Conservation (phyloP, 225 moss, liverwort and hornwort genomes). For the Marchantia polymorpha region DNA sequence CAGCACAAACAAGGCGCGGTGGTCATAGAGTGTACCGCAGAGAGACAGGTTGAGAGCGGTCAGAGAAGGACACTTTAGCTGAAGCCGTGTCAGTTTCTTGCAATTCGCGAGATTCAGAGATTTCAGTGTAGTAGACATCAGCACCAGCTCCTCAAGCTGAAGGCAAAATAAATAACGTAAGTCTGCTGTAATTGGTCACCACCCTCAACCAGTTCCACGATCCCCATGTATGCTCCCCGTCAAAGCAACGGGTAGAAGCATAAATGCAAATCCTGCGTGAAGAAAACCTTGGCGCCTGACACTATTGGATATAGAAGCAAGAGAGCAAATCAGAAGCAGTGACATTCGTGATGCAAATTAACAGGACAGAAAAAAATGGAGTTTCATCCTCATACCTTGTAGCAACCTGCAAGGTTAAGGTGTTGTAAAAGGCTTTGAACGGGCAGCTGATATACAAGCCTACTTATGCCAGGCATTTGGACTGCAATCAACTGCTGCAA, state of each 20-base stretch:
- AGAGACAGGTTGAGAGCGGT: constrained; percentile 81
- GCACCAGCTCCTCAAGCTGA: constrained; percentile 71
- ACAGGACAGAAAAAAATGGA: too few relatives aligned
- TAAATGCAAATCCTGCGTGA: too few relatives aligned
- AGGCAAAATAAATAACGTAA: neutral
- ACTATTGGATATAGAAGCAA: too few relatives aligned
- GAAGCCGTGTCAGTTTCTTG: constrained; percentile 79
- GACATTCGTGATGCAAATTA: too few relatives aligned
- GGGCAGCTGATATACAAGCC: constrained; percentile 76
- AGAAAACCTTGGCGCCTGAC: too few relatives aligned
- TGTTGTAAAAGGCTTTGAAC: constrained; percentile 64
- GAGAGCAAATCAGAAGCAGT: too few relatives aligned
- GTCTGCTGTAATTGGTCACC: neutral
- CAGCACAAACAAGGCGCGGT: neutral
- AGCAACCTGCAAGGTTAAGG: constrained; percentile 85
- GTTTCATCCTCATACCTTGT: constrained; percentile 54
- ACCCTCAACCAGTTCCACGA: too few relatives aligned
- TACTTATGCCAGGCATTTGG: constrained; percentile 74
- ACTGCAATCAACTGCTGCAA: constrained; percentile 79
- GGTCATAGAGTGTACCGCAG: constrained; percentile 55
- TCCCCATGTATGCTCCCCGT: too few relatives aligned
- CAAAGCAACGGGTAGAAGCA: too few relatives aligned
- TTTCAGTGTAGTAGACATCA: constrained; percentile 72
- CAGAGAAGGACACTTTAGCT: constrained; percentile 80
- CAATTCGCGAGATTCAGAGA: constrained; percentile 81